phyloP scores from a whole-genome alignment of 345 rosid genomes.

The Gossypium stocksii region DNA sequence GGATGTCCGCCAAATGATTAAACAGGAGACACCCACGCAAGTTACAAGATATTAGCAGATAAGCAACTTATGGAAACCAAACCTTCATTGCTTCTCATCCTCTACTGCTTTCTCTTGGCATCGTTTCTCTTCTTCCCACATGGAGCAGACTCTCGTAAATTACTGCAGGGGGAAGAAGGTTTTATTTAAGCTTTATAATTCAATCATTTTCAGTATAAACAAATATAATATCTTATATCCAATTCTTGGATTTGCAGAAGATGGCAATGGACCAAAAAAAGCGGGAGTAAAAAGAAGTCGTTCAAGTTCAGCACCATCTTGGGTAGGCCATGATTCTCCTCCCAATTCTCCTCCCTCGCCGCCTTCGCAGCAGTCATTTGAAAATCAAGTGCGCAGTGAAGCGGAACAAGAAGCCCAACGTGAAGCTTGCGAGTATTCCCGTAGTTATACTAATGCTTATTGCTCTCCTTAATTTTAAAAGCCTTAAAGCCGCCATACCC shows the following conservation, averaged over 20 bases:
- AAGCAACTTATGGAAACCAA: background rate
- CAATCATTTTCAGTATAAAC: background rate
- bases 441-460: background rate
- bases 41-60: background rate
- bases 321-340: background rate
- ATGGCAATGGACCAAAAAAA: background rate
- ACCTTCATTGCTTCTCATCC: background rate
- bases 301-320: background rate
- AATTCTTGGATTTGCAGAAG: background rate
- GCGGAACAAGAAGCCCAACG: background rate
- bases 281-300: background rate
- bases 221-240: background rate
- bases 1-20: background rate
- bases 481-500: background rate
- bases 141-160: background rate
- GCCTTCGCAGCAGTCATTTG: background rate
- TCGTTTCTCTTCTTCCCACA: background rate
- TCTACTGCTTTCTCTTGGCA: background rate
- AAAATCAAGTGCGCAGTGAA: background rate
- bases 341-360: background rate
- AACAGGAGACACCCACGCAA: background rate
- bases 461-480: background rate
- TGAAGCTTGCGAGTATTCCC: background rate
- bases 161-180: background rate
- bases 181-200: background rate